phyloP scores from a whole-genome alignment of 805 yeast species.

The Candida krabiensis region DNA sequence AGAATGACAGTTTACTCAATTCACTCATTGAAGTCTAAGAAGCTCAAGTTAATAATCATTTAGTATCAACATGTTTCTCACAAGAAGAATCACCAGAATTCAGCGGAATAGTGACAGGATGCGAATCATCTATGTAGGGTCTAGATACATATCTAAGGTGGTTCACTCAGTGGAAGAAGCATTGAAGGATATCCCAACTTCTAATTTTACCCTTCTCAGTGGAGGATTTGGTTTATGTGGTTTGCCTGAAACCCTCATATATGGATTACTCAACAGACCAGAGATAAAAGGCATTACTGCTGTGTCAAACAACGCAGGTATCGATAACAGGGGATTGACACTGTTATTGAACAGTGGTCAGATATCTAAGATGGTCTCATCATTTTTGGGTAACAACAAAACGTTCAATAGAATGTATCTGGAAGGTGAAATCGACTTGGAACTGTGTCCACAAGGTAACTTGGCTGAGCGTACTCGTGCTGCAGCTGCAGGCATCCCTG shows the following conservation, averaged over 20 bases:
- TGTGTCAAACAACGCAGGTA: slow-evolving; percentile 50
- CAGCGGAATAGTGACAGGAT: no score
- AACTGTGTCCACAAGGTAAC: slow-evolving; percentile 53
- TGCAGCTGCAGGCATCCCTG: slow-evolving; percentile 50
- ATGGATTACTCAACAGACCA: slow-evolving; percentile 35
- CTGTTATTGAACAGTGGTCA: slow-evolving; percentile 42
- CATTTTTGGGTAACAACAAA: slow-evolving; percentile 47
- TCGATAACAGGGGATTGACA: slow-evolving; percentile 44
- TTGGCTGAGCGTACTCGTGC: slow-evolving; percentile 49
- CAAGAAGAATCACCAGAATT: no score
- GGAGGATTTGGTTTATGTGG: slow-evolving; percentile 55
- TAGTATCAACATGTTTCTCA: no score
- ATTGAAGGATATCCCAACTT: slow-evolving; percentile 26
- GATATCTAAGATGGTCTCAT: slow-evolving; percentile 43
- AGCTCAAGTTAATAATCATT: no score
- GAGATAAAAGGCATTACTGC: slow-evolving; percentile 40
- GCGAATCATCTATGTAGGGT: no score
- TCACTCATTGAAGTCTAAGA: no score
- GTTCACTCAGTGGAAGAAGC: slow-evolving; percentile 31
- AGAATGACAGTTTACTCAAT: no score
- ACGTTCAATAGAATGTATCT: slow-evolving; percentile 41
- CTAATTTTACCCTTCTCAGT: slow-evolving; percentile 38
- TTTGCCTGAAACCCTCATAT: slow-evolving; percentile 44
- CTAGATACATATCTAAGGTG: slow-evolving; percentile 12
- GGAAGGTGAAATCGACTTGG: slow-evolving; percentile 44